Conservation (phyloP, 805 yeast species). For the Wickerhamiella occidentalis region DNA sequence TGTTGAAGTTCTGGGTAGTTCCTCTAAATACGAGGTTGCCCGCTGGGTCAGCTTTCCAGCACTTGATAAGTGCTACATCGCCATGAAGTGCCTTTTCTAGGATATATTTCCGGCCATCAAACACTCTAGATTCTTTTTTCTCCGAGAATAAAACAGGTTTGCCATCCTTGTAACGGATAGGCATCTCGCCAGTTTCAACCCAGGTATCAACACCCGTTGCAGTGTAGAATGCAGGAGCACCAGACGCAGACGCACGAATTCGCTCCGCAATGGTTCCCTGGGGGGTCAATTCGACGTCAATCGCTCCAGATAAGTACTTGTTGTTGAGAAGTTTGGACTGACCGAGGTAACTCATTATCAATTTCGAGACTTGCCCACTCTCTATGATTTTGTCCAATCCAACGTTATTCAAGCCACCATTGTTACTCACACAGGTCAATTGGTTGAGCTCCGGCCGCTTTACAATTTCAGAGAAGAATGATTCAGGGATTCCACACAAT, state of each 20-base stretch:
- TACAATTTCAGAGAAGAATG: constrained; percentile 32
- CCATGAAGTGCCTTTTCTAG: constrained; percentile 35
- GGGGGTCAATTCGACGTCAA: constrained; percentile 39
- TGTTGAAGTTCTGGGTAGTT: constrained; percentile 37
- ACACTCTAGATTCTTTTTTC: constrained; percentile 35
- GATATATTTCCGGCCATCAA: constrained; percentile 34
- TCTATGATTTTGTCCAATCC: constrained; percentile 35
- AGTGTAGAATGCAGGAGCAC: constrained; percentile 39
- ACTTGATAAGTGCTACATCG: constrained; percentile 40
- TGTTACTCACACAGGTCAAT: constrained; percentile 37
- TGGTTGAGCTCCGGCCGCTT: constrained; percentile 28
- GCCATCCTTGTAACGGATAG: constrained; percentile 32
- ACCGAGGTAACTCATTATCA: constrained; percentile 40
- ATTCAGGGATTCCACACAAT: constrained; percentile 37
- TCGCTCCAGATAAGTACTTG: constrained; percentile 33
- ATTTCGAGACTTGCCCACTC: constrained; percentile 34
- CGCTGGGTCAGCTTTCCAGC: constrained; percentile 36
- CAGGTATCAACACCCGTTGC: constrained; percentile 43
- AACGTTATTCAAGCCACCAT: constrained; percentile 36
- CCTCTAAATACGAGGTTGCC: constrained; percentile 40
- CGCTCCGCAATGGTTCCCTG: constrained; percentile 43
- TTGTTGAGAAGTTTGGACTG: constrained; percentile 33
- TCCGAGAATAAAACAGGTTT: constrained; percentile 29
- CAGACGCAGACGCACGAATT: constrained; percentile 38
- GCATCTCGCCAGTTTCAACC: constrained; percentile 39